These are phyloP conservation scores for Lachnellula cervina DNA, from an alignment of 2,329 filamentous ascomycete species.

Conservation along the genomic window DNA sequence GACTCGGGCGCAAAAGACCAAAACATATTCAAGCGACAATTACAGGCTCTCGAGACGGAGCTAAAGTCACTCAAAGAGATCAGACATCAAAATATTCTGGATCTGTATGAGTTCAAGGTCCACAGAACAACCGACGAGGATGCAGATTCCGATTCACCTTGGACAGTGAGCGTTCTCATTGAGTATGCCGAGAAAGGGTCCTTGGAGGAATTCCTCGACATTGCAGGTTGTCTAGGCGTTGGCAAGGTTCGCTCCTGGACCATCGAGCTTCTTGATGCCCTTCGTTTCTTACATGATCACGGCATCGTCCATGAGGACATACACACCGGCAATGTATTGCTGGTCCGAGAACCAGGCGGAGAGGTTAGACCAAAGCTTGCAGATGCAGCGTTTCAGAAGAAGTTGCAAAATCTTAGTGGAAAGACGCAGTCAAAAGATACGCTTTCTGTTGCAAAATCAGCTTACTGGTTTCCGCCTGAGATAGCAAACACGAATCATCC, in stretches of 20 bases:
- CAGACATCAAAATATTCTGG: constrained; percentile 70
- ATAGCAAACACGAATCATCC: constrained; percentile 57
- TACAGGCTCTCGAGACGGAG: constrained; percentile 71
- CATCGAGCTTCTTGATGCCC: constrained; percentile 81
- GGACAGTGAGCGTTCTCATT: constrained; percentile 71
- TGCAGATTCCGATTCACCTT: constrained; percentile 39
- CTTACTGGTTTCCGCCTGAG: constrained; percentile 81
- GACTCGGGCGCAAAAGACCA: constrained; percentile 52
- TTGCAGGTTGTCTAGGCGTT: constrained; percentile 68
- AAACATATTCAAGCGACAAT: constrained; percentile 65
- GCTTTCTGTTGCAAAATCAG: constrained; percentile 61
- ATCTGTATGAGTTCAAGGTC: constrained; percentile 80
- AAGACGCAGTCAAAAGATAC: constrained; percentile 49
- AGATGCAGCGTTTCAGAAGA: constrained; percentile 66
- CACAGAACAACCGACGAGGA: constrained; percentile 57
- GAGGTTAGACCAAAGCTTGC: constrained; percentile 69
- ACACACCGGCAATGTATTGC: constrained; percentile 71
- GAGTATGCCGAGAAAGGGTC: constrained; percentile 79
- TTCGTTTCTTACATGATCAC: constrained; percentile 81
- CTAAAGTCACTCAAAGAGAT: constrained; percentile 72
- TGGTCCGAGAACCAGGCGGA: constrained; percentile 65
- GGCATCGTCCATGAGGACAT: constrained; percentile 81
- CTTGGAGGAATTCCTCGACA: constrained; percentile 73
- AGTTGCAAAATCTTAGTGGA: constrained; percentile 57
- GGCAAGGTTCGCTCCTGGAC: constrained; percentile 82